Evolutionary conservation across 768 basidiomycete species (phyloP).

Genomic region (Paxillus involutus): DNA sequence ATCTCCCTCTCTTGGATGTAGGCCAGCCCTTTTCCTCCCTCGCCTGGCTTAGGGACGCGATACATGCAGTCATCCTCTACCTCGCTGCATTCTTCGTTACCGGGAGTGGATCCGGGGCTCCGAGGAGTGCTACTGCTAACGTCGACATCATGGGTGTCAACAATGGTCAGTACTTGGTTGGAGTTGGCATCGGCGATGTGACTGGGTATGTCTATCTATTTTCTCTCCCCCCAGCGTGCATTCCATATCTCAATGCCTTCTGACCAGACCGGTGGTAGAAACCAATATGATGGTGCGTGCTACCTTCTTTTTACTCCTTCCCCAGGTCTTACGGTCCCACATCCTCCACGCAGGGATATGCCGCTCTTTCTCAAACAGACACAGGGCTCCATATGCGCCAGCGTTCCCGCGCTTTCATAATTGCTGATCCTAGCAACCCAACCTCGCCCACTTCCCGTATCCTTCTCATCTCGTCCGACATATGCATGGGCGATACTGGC

Average conservation of each 20-base stretch:
- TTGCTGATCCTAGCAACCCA: constrained; percentile 45
- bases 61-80: constrained; percentile 42
- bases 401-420: constrained; percentile 72
- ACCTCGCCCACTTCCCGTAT: constrained; percentile 53
- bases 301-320: background rate
- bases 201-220: constrained; percentile 51
- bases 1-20: constrained; percentile 18
- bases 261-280: constrained; percentile 67
- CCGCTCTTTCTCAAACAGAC: constrained; percentile 60
- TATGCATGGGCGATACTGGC: constrained; percentile 81
- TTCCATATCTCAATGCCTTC: background rate
- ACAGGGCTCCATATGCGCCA: constrained; percentile 80
- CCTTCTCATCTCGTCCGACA: constrained; percentile 81
- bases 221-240: background rate
- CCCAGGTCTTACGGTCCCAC: background rate
- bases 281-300: constrained; percentile 75
- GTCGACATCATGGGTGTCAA: background rate
- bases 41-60: constrained; percentile 34
- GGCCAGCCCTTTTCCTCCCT: constrained; percentile 17
- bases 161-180: constrained; percentile 23
- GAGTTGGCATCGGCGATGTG: constrained; percentile 57
- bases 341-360: constrained; percentile 55
- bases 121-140: background rate
- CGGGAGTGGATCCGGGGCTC: constrained; percentile 27
- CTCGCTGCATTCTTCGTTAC: constrained; percentile 44